A percentile compares a stretch with the other conserved stretches of the same genome.
These are phyloP conservation scores for Pythium chondricola DNA, from an alignment of 352 stramenopile species.

Conservation along the genomic window DNA sequence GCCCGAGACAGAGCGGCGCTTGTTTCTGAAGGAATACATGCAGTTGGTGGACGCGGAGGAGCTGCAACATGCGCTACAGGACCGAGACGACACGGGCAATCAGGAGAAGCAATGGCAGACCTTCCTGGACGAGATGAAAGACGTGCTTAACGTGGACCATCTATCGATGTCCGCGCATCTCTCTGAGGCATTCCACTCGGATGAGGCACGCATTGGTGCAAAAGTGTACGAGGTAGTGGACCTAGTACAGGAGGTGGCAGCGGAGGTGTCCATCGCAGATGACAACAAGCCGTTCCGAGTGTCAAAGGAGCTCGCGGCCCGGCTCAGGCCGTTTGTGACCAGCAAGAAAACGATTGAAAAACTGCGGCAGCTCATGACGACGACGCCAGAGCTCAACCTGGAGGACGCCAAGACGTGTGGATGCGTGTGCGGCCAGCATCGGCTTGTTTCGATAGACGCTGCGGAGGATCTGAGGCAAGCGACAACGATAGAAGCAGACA, in stretches of 20 bases:
- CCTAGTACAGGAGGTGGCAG: conserved; percentile 47
- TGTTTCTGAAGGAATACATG: conserved; percentile 60
- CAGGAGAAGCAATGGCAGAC: conserved; percentile 46
- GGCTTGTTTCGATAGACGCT: conserved; percentile 14
- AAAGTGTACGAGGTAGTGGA: conserved; percentile 50
- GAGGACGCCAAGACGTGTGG: conserved; percentile 18
- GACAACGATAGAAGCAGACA: no score
- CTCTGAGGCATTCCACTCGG: conserved; percentile 33
- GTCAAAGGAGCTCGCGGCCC: conserved; percentile 17
- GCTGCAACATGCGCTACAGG: conserved; percentile 41
- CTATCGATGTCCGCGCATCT: background rate
- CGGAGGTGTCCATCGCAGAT: conserved; percentile 38
- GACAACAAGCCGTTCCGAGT: conserved; percentile 12
- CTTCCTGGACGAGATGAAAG: conserved; percentile 46
- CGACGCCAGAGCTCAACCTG: background rate
- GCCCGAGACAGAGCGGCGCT: conserved; percentile 27
- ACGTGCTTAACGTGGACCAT: conserved; percentile 21
- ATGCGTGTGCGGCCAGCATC: conserved; percentile 45
- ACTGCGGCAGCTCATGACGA: conserved; percentile 33
- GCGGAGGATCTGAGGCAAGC: conserved; percentile 1
- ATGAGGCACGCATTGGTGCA: conserved; percentile 42
- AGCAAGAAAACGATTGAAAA: conserved; percentile 40
- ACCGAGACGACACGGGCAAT: conserved; percentile 49
- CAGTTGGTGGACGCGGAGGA: conserved; percentile 37
- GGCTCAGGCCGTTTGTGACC: conserved; percentile 35